phyloP scores from a whole-genome alignment of 2,329 filamentous ascomycete genomes.

The Fusarium mangiferae region DNA sequence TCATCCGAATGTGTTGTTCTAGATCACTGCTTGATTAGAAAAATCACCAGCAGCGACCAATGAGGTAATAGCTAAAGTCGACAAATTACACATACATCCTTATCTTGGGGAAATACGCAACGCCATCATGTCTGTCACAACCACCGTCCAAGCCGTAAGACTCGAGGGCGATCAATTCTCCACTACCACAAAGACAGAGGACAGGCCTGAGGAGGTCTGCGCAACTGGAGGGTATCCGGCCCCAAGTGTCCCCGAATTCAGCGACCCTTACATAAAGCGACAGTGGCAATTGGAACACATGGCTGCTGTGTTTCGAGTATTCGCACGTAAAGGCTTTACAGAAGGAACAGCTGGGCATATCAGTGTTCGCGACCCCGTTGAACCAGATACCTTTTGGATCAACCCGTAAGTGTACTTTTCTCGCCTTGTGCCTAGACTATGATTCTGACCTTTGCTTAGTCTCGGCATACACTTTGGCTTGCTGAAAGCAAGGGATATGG shows the following conservation, averaged over 20 bases:
- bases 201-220: neutral
- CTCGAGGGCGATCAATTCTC: neutral
- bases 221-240: neutral
- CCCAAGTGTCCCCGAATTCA: too few species aligned
- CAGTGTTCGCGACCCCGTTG: too few species aligned
- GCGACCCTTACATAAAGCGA: too few species aligned
- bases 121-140: neutral
- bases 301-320: too few species aligned
- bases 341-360: too few species aligned
- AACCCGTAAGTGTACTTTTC: too few species aligned
- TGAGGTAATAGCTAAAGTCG: neutral
- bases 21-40: neutral
- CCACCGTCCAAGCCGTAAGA: neutral
- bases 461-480: too few species aligned
- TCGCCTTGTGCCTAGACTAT: rapidly evolving
- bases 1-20: neutral
- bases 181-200: neutral
- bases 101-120: neutral
- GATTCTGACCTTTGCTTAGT: too few species aligned
- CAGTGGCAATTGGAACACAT: too few species aligned
- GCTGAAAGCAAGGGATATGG: too few species aligned
- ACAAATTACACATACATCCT: neutral
- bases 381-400: too few species aligned
- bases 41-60: rapidly evolving
- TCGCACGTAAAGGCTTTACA: rapidly evolving